Base-by-base conservation (phyloP, 2,329 filamentous ascomycete species). In the Cryphonectria nitschkei region DNA sequence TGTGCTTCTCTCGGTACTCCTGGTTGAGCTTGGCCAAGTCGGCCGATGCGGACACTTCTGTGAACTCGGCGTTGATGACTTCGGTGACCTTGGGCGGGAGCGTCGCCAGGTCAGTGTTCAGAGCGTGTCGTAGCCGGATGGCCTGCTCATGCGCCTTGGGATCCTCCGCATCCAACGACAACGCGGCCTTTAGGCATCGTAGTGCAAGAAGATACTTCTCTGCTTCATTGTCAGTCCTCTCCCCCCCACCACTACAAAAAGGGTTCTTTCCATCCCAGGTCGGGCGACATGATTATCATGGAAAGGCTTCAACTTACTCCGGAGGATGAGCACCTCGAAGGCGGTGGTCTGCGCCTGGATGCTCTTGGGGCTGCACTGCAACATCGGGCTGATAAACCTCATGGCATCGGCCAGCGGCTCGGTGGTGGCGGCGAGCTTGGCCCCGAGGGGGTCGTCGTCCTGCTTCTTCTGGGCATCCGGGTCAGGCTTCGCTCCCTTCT, bases 141-240 rank as follows among this genome's bases (percentile, higher is more conserved):
- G 87, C 85, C 79, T 96, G 93, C 77, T 94, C 89, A 78, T 95
- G 90, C n/a, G 95, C 87, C 74, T 87, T 89, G 14, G 93, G 87
- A 76, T 94, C 86, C 62, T 89, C 84, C 2, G 90, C 80, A 73
- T 96, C 90, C 46, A 98, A 84, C 3, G 86, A 84, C 69, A 89
- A 83, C 39, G 93, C 90, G 26, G 93, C 90, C 65, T 93, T 89
- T 68, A 99, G 87, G 80, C 93, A 97, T 77, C 93, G 93, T 71
- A 98, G 86, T 0, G 96, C 95, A 72, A 97, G 91, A 60, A 97
- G 83, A 77, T 93, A 94, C 84, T 98, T 98, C 79, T 90, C 95
- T 95, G 76, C 60, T 70, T 34, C 13, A 26, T 39, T 8, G 6
- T 65, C 81, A 78, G 81, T 74, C 73, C 74, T 26, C 26, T 26